Evolutionary conservation across 768 basidiomycete genomes (phyloP), one percentile per base, ranked within the genome.

Genomic region (Kwoniella botswanensis): DNA sequence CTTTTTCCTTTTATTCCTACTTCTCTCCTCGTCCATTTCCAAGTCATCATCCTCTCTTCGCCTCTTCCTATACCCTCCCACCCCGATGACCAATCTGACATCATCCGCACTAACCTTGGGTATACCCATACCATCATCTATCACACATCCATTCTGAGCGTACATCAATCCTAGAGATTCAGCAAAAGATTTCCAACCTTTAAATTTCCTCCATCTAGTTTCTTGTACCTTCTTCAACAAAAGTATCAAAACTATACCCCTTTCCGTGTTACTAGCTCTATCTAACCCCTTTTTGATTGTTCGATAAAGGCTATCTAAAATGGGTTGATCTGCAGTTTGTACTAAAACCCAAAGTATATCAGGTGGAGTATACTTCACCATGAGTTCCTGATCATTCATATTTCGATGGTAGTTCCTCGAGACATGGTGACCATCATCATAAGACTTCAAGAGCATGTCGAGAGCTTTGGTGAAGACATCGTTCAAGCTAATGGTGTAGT

Each of bases 141-240:
- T 13, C 17, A 15, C 15, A 26, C 24, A 26, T n/a, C 57, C 57
- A n/a, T 24, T 58, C 24, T 58, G 57, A n/a, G n/a, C 17, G 29
- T 26, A 58, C 7, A 26, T 13, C 29, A 58, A 58, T 29, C 57
- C 57, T 24, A 58, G 3, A 17, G 57, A 10, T 41, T 58, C 57
- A 22, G 57, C n/a, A n/a, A n/a, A 58, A 3, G 57, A 26, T 58
- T 58, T 58, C 57, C 57, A 29, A 15, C 57, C 57, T 58, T 35
- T 58, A 6, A 26, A 58, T 18, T 17, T 15, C 17, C 24, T 35
- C 57, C 57, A 58, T 58, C 57, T 58, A 35, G 24, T 35, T 12
- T 58, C 29, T n/a, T 35, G 22, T 17, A 35, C 22, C 13, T 58
- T 58, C 17, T 35, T 26, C 29, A 58, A 58, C 12, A 58, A 24